Percentiles rank a stretch among this genome's conserved stretches.
Conservation (phyloP, 306 rosid genomes). For the Cicer pinnatifidum region DNA sequence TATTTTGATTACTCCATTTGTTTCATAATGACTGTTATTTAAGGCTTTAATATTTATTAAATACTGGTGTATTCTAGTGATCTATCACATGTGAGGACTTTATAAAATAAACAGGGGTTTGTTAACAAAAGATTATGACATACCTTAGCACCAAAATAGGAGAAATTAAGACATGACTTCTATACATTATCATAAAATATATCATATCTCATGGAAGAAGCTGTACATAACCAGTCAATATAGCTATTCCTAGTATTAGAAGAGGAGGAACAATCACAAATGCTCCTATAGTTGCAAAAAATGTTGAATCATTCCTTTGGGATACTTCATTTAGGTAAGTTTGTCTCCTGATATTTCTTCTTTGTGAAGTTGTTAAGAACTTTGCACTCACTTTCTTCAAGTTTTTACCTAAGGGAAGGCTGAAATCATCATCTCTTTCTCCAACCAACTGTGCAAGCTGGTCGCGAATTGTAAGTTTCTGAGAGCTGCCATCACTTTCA, state of each 20-base stretch:
- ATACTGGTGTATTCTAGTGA: no score
- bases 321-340: slow-evolving; percentile 79
- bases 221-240: slow-evolving; percentile 89
- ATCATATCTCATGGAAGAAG: slow-evolving; percentile 71
- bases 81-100: no score
- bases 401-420: slow-evolving; percentile 73
- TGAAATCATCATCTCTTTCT: slow-evolving; percentile 80
- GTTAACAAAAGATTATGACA: no score
- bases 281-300: slow-evolving; percentile 93
- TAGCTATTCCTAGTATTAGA: slow-evolving; percentile 84
- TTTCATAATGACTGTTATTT: no score
- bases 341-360: slow-evolving; percentile 89
- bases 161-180: not conserved
- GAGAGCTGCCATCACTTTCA: slow-evolving; percentile 65
- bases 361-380: slow-evolving; percentile 83
- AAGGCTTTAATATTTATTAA: no score
- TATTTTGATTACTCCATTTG: not conserved
- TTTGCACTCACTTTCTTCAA: slow-evolving; percentile 80
- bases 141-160: not conserved
- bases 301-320: slow-evolving; percentile 82
- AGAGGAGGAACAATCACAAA: slow-evolving; percentile 91
- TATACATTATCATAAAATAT: not conserved
- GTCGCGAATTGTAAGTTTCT: slow-evolving; percentile 61
- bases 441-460: slow-evolving; percentile 74
- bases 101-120: not conserved